A percentile compares a stretch with the other conserved stretches of the same genome.
These are phyloP conservation scores for Primulina eburnea DNA, from an alignment of 257 asterid species.

Conservation along the genomic window DNA sequence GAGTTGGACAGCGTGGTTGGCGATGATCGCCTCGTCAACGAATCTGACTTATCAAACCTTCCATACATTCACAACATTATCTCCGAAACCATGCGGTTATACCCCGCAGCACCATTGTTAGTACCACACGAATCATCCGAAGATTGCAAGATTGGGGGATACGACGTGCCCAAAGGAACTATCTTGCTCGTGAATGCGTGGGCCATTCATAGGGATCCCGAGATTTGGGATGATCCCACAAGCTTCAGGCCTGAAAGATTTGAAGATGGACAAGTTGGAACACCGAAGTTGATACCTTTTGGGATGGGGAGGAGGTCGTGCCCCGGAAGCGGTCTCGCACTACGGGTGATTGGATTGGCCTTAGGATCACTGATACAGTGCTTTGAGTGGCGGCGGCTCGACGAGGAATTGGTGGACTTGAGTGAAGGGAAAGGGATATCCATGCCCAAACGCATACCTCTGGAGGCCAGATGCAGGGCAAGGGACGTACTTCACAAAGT, in stretches of 20 bases:
- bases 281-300: constrained; percentile 46
- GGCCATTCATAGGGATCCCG: constrained; percentile 66
- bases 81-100: constrained; percentile 46
- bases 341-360: constrained; percentile 42
- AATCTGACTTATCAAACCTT: constrained; percentile 47
- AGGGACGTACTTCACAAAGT: constrained; percentile 23
- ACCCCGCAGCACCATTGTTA: constrained; percentile 50
- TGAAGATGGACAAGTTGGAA: constrained; percentile 27
- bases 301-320: constrained; percentile 80
- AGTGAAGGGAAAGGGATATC: constrained; percentile 47
- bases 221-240: constrained; percentile 48
- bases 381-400: constrained; percentile 53
- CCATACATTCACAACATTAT: constrained; percentile 48
- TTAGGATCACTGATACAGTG: constrained; percentile 54
- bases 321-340: constrained; percentile 59
- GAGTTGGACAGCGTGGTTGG: constrained; percentile 53
- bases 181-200: constrained; percentile 58
- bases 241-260: constrained; percentile 60
- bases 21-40: constrained; percentile 36
- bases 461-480: constrained; percentile 44
- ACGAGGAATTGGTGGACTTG: constrained; percentile 40
- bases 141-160: constrained; percentile 47
- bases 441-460: constrained; percentile 39
- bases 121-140: constrained; percentile 56
- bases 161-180: constrained; percentile 52